Conservation (phyloP, 2,329 filamentous ascomycete species). For the Phyllosticta citriasiana region DNA sequence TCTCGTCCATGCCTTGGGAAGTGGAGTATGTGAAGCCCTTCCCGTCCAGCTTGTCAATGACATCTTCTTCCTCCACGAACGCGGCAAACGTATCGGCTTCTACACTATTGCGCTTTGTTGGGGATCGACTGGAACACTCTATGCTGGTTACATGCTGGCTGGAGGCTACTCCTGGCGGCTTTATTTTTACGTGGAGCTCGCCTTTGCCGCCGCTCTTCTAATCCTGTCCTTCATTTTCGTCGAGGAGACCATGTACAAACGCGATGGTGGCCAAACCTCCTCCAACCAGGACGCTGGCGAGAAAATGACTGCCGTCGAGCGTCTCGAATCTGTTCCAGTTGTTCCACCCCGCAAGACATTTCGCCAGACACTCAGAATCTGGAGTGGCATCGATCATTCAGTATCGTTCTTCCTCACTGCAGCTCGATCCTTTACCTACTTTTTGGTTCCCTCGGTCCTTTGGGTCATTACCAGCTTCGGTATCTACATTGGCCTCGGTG, state of each 20-base stretch:
- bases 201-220: constrained; percentile 37
- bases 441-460: constrained; percentile 26
- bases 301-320: constrained; percentile 4
- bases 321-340: constrained; percentile 17
- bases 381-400: constrained; percentile 24
- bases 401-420: constrained; percentile 27
- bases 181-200: constrained; percentile 52
- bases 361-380: constrained; percentile 22
- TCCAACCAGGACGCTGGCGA: constrained; percentile 13
- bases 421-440: constrained; percentile 25
- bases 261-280: background rate
- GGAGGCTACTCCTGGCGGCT: constrained; percentile 49
- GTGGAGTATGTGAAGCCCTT: constrained; percentile 37
- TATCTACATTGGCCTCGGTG: constrained; percentile 30
- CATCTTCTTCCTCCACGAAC: constrained; percentile 39
- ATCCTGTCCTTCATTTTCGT: constrained; percentile 46
- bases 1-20: constrained; percentile 34
- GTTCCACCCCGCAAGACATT: constrained; percentile 21
- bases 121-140: constrained; percentile 46
- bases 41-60: constrained; percentile 40
- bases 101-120: constrained; percentile 46
- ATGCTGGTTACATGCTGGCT: constrained; percentile 51
- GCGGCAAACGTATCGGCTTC: constrained; percentile 44
- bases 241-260: constrained; percentile 48
- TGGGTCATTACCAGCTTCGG: constrained; percentile 30